Evolutionary conservation across 225 moss, liverwort and hornwort species (phyloP).

Genomic region (Thuidium tamariscinum): DNA sequence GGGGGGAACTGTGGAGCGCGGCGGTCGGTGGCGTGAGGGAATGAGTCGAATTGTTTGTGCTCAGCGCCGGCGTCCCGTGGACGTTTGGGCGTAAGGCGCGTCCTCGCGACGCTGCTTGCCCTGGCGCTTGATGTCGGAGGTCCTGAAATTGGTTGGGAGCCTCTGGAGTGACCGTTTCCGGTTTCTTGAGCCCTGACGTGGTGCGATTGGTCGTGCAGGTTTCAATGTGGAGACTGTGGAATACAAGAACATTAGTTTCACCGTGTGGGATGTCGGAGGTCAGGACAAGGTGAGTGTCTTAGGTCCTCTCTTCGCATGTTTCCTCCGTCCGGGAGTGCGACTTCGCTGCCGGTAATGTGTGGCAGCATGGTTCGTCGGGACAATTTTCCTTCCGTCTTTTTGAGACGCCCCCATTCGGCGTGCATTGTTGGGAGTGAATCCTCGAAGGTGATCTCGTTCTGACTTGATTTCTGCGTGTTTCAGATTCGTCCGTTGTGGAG

Average conservation of each 20-base stretch:
- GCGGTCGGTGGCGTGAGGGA: not conserved
- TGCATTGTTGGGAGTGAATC: not conserved
- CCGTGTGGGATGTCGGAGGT: conserved; percentile 92
- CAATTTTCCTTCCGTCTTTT: not conserved
- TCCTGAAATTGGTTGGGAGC: not conserved
- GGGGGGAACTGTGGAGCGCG: not conserved
- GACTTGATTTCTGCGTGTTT: not conserved
- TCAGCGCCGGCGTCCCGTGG: no score
- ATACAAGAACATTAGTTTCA: conserved; percentile 96
- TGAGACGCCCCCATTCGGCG: not conserved
- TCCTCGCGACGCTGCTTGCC: not conserved
- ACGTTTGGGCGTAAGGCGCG: not conserved
- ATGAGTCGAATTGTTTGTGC: not conserved
- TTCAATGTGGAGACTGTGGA: conserved; percentile 97
- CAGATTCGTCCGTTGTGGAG: conserved; percentile 96
- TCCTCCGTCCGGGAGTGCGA: not conserved
- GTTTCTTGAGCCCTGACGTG: not conserved
- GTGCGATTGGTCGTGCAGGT: conserved; percentile 3
- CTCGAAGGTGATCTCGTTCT: not conserved
- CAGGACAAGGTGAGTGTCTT: conserved; percentile 65
- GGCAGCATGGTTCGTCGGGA: not conserved
- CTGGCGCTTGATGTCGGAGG: not conserved
- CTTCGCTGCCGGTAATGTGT: not conserved
- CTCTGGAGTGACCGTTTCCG: no score
- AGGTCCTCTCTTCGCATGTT: not conserved